phyloP scores from a whole-genome alignment of 2,329 filamentous ascomycete genomes.

The Phoma sp. region DNA sequence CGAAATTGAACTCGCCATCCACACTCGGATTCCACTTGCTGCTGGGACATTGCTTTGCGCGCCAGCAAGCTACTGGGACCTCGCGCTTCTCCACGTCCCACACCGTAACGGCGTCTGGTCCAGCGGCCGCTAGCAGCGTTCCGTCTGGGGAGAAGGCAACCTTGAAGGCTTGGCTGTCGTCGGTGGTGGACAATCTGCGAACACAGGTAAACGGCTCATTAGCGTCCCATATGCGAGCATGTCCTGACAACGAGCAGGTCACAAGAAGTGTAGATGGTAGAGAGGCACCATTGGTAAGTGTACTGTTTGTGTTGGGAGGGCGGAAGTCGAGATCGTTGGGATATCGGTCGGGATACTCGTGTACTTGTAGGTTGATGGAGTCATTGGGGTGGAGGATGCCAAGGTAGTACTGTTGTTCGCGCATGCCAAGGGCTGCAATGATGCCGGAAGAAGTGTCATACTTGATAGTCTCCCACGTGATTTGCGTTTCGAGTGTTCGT shows the following conservation, averaged over 20 bases:
- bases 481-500: conserved; percentile 40
- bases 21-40: conserved; percentile 42
- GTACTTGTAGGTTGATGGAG: conserved; percentile 40
- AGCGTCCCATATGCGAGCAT: conserved; percentile 51
- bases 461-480: conserved; percentile 48
- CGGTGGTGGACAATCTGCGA: conserved; percentile 37
- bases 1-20: conserved; percentile 46
- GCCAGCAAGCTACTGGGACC: conserved; percentile 46
- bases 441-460: conserved; percentile 51
- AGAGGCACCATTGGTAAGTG: conserved; percentile 27
- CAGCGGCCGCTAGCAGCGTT: conserved; percentile 52
- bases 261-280: conserved; percentile 45
- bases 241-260: conserved; percentile 50
- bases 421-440: conserved; percentile 43
- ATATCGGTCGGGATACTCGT: conserved; percentile 42
- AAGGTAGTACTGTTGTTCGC: conserved; percentile 37
- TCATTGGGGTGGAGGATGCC: conserved; percentile 46
- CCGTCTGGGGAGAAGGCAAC: conserved; percentile 55
- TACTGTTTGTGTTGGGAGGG: conserved; percentile 23
- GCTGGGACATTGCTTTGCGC: conserved; percentile 32
- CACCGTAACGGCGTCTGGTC: conserved; percentile 53
- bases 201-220: conserved; percentile 44
- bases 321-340: conserved; percentile 53
- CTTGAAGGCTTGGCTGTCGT: conserved; percentile 47
- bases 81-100: conserved; percentile 50